Percentiles rank a stretch among this genome's conserved stretches.
These are phyloP conservation scores for Cladosporium sp. DNA, from an alignment of 2,329 filamentous ascomycete species.

Conservation along the genomic window DNA sequence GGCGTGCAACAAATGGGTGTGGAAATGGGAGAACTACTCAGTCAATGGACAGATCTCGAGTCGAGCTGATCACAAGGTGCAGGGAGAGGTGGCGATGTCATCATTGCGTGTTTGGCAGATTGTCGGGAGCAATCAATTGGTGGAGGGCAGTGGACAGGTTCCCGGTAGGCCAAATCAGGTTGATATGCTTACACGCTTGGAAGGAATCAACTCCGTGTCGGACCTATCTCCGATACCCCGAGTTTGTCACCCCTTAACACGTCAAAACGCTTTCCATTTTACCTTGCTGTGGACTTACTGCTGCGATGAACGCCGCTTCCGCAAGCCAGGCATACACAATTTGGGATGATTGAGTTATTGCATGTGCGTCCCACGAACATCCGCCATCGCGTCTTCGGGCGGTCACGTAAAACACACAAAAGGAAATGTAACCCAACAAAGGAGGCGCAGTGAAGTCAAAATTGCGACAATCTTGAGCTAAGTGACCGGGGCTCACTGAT, in stretches of 20 bases:
- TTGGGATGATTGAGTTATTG: neutral
- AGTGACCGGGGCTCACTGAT: neutral
- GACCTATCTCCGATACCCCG: neutral
- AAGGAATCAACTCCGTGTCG: neutral
- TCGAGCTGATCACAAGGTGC: neutral
- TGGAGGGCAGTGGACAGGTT: neutral
- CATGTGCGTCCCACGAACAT: neutral
- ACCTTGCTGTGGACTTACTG: neutral
- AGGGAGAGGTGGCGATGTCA: neutral
- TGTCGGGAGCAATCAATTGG: neutral
- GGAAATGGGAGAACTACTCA: slow-evolving; percentile 14
- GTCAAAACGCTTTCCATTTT: neutral
- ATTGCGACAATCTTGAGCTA: neutral
- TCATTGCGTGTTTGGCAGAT: neutral
- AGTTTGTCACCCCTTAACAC: neutral
- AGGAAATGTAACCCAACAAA: neutral
- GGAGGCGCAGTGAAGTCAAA: neutral
- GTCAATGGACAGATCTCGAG: slow-evolving; percentile 14
- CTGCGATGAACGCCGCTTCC: neutral
- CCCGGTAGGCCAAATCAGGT: neutral
- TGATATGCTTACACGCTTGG: slow-evolving; percentile 10
- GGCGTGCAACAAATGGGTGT: slow-evolving; percentile 8
- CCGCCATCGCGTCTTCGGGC: neutral
- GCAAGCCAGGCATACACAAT: neutral
- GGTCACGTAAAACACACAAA: neutral